Conservation (phyloP, 106 monocot species). For the Dendrobium chrysotoxum region DNA sequence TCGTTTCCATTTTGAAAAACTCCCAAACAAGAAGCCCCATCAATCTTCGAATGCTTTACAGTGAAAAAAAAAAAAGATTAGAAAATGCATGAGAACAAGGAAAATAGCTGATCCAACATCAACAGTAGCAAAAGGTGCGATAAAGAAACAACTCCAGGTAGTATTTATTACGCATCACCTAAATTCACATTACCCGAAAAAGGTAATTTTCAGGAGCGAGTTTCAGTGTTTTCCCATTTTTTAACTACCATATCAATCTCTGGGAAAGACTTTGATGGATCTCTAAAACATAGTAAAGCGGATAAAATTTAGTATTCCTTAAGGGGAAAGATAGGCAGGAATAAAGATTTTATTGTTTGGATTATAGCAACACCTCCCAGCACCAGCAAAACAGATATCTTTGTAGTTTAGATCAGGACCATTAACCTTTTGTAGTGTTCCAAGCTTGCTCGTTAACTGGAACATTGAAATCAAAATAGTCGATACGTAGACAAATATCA, state of each 20-base stretch:
- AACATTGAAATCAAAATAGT: constrained; percentile 4
- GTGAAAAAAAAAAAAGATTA: constrained; percentile 11
- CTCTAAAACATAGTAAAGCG: constrained; percentile 28
- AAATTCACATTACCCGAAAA: constrained; percentile 51
- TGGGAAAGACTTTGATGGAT: constrained; percentile 58
- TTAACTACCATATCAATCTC: constrained; percentile 84
- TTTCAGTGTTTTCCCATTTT: constrained; percentile 66
- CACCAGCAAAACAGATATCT: constrained; percentile 84
- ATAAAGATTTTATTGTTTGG: too few species aligned
- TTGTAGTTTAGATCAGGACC: constrained; percentile 80
- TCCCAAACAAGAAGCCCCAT: constrained; percentile 91
- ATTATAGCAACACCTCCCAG: constrained; percentile 49
- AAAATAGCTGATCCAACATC: background rate
- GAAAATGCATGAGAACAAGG: constrained; percentile 2
- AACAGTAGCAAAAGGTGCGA: background rate
- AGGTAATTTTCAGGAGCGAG: constrained; percentile 95
- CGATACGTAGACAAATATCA: background rate
- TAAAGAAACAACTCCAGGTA: background rate
- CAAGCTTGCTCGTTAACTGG: constrained; percentile 51
- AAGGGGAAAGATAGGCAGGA: background rate
- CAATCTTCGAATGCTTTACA: constrained; percentile 76
- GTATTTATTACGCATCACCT: too few species aligned
- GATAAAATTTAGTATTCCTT: background rate
- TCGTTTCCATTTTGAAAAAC: constrained; percentile 82
- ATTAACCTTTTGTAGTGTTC: constrained; percentile 60